phyloP scores from a whole-genome alignment of 306 rosid species.

The Castanopsis chinensis region DNA sequence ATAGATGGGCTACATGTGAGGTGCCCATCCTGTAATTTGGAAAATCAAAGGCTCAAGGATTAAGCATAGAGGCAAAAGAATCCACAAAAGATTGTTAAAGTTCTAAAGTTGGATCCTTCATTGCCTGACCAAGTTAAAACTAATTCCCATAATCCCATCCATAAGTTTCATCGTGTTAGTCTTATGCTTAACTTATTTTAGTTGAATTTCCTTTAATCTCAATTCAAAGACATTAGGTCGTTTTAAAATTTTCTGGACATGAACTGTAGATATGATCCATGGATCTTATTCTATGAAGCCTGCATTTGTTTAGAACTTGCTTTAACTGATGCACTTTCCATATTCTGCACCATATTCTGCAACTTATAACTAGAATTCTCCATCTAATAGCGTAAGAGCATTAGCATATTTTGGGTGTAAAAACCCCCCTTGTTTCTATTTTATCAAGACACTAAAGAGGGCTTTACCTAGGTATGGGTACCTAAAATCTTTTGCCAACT shows the following conservation, averaged over 20 bases:
- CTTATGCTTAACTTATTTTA: neutral
- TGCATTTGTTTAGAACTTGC: neutral
- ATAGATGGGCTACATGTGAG: neutral
- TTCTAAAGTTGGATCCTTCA: neutral
- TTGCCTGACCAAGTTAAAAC: too few relatives aligned
- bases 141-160: too few relatives aligned
- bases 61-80: neutral
- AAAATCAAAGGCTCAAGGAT: neutral
- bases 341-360: neutral
- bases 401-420: too few relatives aligned
- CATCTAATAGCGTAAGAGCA: neutral
- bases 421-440: too few relatives aligned
- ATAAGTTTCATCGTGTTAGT: too few relatives aligned
- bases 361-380: neutral
- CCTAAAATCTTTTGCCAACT: too few relatives aligned
- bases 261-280: neutral
- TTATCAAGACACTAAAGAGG: too few relatives aligned
- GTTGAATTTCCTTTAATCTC: neutral
- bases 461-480: too few relatives aligned
- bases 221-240: neutral
- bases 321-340: neutral
- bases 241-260: neutral
- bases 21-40: neutral
- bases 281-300: neutral
- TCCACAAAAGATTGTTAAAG: neutral